phyloP scores from a whole-genome alignment of 2,329 filamentous ascomycete genomes.

The Epichloe sylvatica region DNA sequence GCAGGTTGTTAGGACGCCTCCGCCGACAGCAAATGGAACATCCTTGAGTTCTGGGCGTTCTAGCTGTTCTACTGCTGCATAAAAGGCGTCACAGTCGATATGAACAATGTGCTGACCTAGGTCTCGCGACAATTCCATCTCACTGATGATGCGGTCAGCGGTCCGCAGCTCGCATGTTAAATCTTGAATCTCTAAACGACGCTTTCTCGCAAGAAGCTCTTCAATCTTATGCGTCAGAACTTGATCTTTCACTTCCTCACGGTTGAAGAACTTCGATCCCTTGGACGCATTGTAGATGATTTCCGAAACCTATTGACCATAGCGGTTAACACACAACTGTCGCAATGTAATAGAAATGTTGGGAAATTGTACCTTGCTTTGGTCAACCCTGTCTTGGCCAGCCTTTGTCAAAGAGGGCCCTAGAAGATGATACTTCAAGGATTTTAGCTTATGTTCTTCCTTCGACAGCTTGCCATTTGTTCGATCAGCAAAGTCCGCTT shows the following conservation, averaged over 20 bases:
- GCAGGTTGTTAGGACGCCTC: conserved; percentile 49
- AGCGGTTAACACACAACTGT: neutral
- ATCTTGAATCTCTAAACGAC: conserved; percentile 60
- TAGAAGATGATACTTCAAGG: conserved; percentile 77
- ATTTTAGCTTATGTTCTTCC: conserved; percentile 28
- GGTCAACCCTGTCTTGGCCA: conserved; percentile 86
- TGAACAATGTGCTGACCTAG: conserved; percentile 78
- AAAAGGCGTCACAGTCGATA: conserved; percentile 95
- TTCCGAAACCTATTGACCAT: conserved; percentile 56
- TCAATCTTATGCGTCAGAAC: conserved; percentile 75
- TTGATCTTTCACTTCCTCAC: conserved; percentile 73
- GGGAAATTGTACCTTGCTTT: conserved; percentile 52
- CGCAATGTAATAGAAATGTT: neutral
- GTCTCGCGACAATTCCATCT: conserved; percentile 67
- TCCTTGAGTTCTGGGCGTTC: conserved; percentile 72
- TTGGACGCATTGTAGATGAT: conserved; percentile 96
- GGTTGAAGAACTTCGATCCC: conserved; percentile 90
- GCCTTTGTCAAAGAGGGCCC: conserved; percentile 89
- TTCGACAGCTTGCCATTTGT: neutral
- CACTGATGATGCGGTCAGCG: conserved; percentile 67
- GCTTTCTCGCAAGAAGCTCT: conserved; percentile 61
- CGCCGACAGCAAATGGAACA: conserved; percentile 81
- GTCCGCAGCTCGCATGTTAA: conserved; percentile 57
- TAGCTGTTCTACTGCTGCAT: conserved; percentile 80
- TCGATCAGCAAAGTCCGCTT: neutral